These are phyloP conservation scores for Phaseolus lunatus DNA, from an alignment of 306 rosid genomes.

Conservation along the genomic window DNA sequence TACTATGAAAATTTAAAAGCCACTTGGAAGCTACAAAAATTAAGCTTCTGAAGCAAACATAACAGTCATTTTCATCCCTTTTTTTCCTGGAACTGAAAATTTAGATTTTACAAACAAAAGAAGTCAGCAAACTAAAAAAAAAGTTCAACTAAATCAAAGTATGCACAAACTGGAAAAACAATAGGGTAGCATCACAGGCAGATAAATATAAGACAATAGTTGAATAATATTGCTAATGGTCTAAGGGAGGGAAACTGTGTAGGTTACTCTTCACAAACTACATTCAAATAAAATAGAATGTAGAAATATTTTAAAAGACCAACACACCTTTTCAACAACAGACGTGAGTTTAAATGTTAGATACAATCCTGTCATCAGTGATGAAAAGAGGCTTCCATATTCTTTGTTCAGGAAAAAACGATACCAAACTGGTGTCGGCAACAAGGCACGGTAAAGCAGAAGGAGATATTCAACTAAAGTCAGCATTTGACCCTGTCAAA, in stretches of 20 bases:
- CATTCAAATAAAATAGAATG: slow-evolving; percentile 32
- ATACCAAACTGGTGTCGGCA: slow-evolving; percentile 98
- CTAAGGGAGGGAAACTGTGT: slow-evolving; percentile 3
- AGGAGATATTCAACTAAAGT: slow-evolving; percentile 88
- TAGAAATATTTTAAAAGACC: slow-evolving; percentile 7
- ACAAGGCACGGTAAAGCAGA: slow-evolving; percentile 88
- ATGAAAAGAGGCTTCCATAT: slow-evolving; percentile 95
- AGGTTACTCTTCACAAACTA: slow-evolving; percentile 18
- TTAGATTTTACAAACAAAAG: slow-evolving; percentile 2
- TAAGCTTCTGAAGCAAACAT: not conserved
- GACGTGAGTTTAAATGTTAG: slow-evolving; percentile 96
- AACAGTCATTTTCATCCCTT: not conserved
- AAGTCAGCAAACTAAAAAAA: not conserved
- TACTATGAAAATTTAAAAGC: not conserved
- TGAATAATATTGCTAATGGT: not conserved
- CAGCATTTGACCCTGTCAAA: slow-evolving; percentile 90
- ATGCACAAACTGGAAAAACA: not conserved
- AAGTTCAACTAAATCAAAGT: not conserved
- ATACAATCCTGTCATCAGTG: slow-evolving; percentile 93
- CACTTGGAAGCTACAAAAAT: not conserved
- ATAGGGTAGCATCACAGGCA: not conserved
- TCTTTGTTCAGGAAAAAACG: slow-evolving; percentile 99
- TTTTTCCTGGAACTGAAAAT: not conserved
- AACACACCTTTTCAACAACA: slow-evolving; percentile 89
- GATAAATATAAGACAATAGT: not conserved